Base-by-base conservation (phyloP, 75 land plant genomes). In the Cryptomeria japonica region DNA sequence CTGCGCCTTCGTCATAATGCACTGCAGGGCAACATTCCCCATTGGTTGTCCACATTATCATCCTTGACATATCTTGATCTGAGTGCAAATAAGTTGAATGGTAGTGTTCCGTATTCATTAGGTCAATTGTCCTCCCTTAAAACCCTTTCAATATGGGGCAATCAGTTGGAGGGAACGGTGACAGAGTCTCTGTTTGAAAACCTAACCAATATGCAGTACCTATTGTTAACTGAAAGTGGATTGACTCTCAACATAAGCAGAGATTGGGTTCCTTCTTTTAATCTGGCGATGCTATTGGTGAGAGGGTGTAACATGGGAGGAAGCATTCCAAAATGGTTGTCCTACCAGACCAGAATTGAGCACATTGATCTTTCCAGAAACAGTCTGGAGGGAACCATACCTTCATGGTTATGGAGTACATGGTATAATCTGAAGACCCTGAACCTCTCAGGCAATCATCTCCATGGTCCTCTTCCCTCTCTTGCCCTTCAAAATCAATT, bases 1-100 rank as follows among this genome's bases (percentile, higher is more conserved):
- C 22, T 51, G 16, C 18, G 85, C 19, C 92, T 94, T n/a, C 25
- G n/a, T 22, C 15, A 86, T 41, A 94, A 94, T 47, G 87, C 61
- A 51, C 55, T 94, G 15, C 32, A 10, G 39, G 16, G 93, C 19
- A 46, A 19, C 9, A 28, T 93, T 3, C 37, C 25, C 34, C 77
- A 93, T 31, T 87, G 22, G 39, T 22, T 79, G 39, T 22, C 22
- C 42, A 37, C 80, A 80, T 18, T 78, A 22, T 36, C 4, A 13
- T 34, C 13, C 19, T 18, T 78, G 7, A 13, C 4, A 37, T 13
- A 6, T 34, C 39, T 78, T 19, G 41, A 92, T 87, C 73, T 94
- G 85, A 86, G 86, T 6, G 49, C 46, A 34, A 93, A 93, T 64
- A 51, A 58, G 0, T 39, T 93, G 0, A 47, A 88, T 44, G 95